phyloP scores from a whole-genome alignment of 1,284 basidiomycete genomes.

The Pholiota adiposa region DNA sequence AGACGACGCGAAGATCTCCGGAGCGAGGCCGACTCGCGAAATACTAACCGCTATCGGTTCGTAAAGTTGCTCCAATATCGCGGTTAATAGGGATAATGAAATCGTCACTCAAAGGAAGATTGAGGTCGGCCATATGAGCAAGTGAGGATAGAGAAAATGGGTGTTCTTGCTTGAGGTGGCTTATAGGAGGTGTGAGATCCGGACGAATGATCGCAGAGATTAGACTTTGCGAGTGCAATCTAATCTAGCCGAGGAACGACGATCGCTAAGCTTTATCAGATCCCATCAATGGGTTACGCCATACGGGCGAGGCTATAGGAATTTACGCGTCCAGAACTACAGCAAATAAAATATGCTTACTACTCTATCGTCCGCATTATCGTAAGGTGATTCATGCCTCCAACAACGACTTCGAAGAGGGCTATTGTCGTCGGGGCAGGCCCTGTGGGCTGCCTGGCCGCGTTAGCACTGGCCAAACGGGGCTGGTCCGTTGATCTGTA shows the following conservation, averaged over 20 bases:
- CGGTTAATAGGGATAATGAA: constrained; percentile 69
- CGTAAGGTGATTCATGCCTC: constrained; percentile 9
- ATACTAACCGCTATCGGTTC: constrained; percentile 40
- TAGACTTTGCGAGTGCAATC: constrained; percentile 8
- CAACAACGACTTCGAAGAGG: constrained; percentile 26
- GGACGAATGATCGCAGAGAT: constrained; percentile 13
- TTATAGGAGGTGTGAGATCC: constrained; percentile 20
- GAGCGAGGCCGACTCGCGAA: not conserved
- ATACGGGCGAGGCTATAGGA: not conserved
- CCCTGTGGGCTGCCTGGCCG: constrained; percentile 93
- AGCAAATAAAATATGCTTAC: not conserved
- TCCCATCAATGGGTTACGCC: not conserved
- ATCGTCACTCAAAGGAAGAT: constrained; percentile 50
- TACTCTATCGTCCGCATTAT: constrained; percentile 1
- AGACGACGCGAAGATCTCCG: constrained; percentile 11
- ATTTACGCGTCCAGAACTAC: not conserved
- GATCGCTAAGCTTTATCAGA: constrained; percentile 7
- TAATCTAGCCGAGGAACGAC: constrained; percentile 19
- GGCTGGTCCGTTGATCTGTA: constrained; percentile 93
- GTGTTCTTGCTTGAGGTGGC: too few species aligned
- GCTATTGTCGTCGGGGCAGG: constrained; percentile 84
- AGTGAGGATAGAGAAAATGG: not conserved
- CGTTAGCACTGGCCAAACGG: constrained; percentile 83
- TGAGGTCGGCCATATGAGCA: constrained; percentile 24
- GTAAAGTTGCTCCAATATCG: constrained; percentile 51